These are phyloP conservation scores for Microbotryomycetes sp. DNA, from an alignment of 1,284 basidiomycete genomes.

Conservation along the genomic window DNA sequence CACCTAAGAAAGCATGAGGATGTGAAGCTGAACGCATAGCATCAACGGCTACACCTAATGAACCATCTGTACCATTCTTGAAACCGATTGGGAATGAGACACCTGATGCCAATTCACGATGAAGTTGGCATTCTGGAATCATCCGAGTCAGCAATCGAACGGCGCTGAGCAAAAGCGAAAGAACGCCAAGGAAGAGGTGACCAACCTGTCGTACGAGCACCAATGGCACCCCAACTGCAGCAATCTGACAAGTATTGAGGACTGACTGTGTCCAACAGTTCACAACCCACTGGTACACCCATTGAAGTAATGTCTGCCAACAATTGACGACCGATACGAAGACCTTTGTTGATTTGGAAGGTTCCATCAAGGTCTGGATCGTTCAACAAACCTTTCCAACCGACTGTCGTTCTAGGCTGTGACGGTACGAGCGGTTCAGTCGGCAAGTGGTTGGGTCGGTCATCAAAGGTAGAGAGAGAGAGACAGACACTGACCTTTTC, in stretches of 20 bases:
- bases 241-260: conserved; percentile 56
- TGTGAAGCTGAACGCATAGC: conserved; percentile 89
- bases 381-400: conserved; percentile 61
- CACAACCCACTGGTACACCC: conserved; percentile 88
- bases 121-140: conserved; percentile 65
- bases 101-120: conserved; percentile 85
- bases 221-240: conserved; percentile 95
- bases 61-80: conserved; percentile 98
- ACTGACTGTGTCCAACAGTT: conserved; percentile 65
- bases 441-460: conserved; percentile 34
- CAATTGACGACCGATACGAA: conserved; percentile 76
- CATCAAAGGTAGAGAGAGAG: not conserved
- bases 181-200: not conserved
- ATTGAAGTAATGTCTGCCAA: conserved; percentile 81
- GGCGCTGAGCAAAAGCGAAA: not conserved
- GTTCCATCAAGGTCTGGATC: conserved; percentile 61
- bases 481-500: conserved; percentile 37
- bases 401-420: conserved; percentile 70
- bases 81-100: conserved; percentile 81
- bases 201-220: conserved; percentile 77
- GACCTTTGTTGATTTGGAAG: conserved; percentile 95
- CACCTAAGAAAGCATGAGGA: conserved; percentile 96
- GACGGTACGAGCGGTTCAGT: conserved; percentile 31
- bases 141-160: not conserved
- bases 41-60: conserved; percentile 74